A percentile compares a stretch with the other conserved stretches of the same genome.
phyloP scores from a whole-genome alignment of 805 yeast species.

The Candida verbasci region DNA sequence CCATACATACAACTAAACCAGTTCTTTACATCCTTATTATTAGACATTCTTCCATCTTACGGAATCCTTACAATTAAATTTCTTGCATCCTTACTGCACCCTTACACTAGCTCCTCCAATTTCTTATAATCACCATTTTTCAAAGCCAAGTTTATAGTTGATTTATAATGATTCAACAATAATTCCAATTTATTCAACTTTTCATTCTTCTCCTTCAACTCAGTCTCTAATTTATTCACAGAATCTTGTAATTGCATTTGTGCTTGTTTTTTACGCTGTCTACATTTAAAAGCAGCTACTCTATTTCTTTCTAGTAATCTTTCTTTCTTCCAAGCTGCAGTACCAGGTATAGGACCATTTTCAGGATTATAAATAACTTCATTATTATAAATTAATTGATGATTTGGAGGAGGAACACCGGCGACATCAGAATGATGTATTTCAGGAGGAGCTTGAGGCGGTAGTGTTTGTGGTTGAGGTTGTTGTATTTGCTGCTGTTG shows the following conservation, averaged over 20 bases:
- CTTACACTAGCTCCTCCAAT: conserved; percentile 8
- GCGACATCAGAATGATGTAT: conserved; percentile 18
- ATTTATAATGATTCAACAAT: conserved; percentile 17
- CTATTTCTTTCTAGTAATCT: conserved; percentile 58
- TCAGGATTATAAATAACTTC: conserved; percentile 52
- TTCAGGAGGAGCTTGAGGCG: not conserved
- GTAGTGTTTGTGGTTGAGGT: not conserved
- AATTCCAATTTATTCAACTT: conserved; percentile 19
- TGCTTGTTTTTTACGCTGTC: conserved; percentile 64
- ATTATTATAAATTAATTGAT: conserved; percentile 49
- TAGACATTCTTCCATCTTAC: too few relatives aligned
- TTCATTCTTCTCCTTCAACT: conserved; percentile 29
- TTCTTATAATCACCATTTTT: conserved; percentile 7
- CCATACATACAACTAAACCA: too few relatives aligned
- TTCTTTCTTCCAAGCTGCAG: conserved; percentile 64
- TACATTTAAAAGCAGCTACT: conserved; percentile 65
- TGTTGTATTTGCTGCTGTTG: not conserved
- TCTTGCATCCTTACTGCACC: too few relatives aligned
- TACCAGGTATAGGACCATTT: conserved; percentile 58
- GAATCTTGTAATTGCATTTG: conserved; percentile 64
- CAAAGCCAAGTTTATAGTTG: conserved; percentile 14
- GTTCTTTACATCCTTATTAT: too few relatives aligned
- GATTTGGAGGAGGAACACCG: conserved; percentile 47
- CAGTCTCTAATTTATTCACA: conserved; percentile 43
- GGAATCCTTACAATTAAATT: too few relatives aligned